Base-by-base conservation (phyloP, 495 filamentous ascomycete genomes). In the Penicillium desertorum region DNA sequence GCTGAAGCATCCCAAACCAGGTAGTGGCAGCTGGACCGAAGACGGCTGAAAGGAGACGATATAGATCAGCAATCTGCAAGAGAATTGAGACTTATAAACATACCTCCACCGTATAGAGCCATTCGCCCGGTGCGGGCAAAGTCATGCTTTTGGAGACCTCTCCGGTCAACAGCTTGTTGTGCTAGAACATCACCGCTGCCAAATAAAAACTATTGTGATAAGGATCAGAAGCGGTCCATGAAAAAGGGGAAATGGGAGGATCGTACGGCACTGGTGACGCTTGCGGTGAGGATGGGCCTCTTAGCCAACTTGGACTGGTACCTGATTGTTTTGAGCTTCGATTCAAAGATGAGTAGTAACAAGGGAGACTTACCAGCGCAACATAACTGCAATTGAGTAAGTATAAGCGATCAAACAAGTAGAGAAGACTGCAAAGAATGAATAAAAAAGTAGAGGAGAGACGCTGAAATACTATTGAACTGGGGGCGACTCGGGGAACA, bases 161-260 rank as follows among this genome's bases (percentile, higher is more conserved):
- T 82, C 67, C 83, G 85, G 74, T 98, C 94, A 51, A 98, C 89
- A n/a, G 76, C 79, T 72, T 98, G 94, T 66, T 98, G 94, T n/a
- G 94, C 90, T 52, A 96, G 82, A 51, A 87, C 78, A 73, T 98
- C 94, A 58, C 94, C 94, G 17, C 91, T 86, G 37, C 88, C 92
- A 71, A 98, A 98, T 54, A 98, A 84, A 48, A 96, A 72, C 86
- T 88, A 42, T 20, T 14, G 14, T 56, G 4, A 19, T 17, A 39
- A 25, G 45, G 29, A 47, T 53, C 12, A 27, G 41, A 11, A 43
- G 11, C 4, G 47, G 30, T 39, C 42, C 20, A 54, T 46, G 23
- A 2, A 14, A 14, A 47, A 20, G 37, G 2, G 14, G 2, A 5
- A 32, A 43, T 5, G 23, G n/a, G 32, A 60, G 25, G 27, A 12